A percentile compares a stretch with the other conserved stretches of the same genome.
These are phyloP conservation scores for Patellifolia procumbens DNA, from an alignment of 179 eudicot genomes.

Conservation along the genomic window DNA sequence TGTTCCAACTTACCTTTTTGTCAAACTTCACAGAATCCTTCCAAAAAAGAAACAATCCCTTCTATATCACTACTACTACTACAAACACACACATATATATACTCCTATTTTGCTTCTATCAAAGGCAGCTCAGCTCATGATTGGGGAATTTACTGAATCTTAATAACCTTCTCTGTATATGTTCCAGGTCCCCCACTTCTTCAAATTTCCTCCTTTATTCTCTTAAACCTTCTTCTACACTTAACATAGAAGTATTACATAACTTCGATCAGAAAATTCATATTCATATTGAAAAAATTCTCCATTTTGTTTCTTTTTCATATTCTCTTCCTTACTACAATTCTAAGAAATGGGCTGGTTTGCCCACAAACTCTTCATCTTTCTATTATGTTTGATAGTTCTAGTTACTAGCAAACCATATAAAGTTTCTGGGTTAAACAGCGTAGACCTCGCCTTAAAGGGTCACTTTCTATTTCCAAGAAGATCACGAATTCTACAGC, in stretches of 20 bases:
- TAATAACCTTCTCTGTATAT: constrained; percentile 25
- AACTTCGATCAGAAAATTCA: constrained; percentile 13
- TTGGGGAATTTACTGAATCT: constrained; percentile 37
- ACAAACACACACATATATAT: constrained; percentile 6
- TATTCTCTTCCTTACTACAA: background rate
- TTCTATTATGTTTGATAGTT: constrained; percentile 24
- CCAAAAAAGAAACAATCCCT: constrained; percentile 23
- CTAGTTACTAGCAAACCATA: constrained; percentile 26
- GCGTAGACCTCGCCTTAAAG: constrained; percentile 35
- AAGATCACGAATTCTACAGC: constrained; percentile 25
- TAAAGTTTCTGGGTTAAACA: constrained; percentile 25
- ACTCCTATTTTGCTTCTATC: background rate
- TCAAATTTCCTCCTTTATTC: constrained; percentile 33
- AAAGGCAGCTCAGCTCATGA: constrained; percentile 37
- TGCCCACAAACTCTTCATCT: constrained; percentile 21
- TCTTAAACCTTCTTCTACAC: constrained; percentile 34
- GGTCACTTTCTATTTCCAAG: constrained; percentile 15
- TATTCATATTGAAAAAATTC: constrained; percentile 1
- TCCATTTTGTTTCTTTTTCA: constrained; percentile 10
- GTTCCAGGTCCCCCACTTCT: constrained; percentile 31
- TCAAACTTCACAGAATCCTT: constrained; percentile 31
- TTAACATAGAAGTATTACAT: background rate
- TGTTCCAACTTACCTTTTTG: constrained; percentile 42
- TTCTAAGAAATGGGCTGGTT: constrained; percentile 28
- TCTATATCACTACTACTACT: constrained; percentile 9